Evolutionary conservation across 306 rosid species (phyloP).

Genomic region (Medicago lupulina): DNA sequence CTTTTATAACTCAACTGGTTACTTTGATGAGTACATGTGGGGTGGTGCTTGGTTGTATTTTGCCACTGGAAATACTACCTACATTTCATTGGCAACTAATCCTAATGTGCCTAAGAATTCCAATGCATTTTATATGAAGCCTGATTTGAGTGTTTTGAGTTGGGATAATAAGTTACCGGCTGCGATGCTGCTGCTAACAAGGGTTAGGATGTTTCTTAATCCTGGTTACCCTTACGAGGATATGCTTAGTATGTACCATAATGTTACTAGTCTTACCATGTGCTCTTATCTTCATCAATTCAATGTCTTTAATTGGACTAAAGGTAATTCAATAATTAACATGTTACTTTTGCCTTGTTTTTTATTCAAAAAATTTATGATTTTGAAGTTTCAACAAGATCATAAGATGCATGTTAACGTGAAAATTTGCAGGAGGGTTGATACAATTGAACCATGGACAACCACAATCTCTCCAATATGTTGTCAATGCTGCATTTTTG

Average conservation of each 20-base stretch:
- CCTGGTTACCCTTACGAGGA: conserved; percentile 74
- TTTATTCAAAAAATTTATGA: neutral
- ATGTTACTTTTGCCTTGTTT: neutral
- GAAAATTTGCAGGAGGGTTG: conserved; percentile 59
- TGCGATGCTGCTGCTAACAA: conserved; percentile 67
- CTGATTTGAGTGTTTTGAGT: conserved; percentile 51
- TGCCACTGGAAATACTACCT: conserved; percentile 64
- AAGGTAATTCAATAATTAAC: conserved; percentile 42
- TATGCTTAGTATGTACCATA: conserved; percentile 62
- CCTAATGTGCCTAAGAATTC: conserved; percentile 45
- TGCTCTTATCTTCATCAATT: conserved; percentile 64
- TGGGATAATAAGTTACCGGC: conserved; percentile 75
- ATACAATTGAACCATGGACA: conserved; percentile 59
- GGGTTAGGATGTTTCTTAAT: conserved; percentile 63
- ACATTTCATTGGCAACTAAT: conserved; percentile 58
- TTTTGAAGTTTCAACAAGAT: neutral
- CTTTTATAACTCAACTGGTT: conserved; percentile 63
- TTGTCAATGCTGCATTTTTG: conserved; percentile 69
- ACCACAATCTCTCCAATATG: conserved; percentile 63
- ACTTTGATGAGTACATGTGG: conserved; percentile 80
- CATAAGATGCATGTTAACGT: conserved; percentile 14
- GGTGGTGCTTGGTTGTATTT: conserved; percentile 67
- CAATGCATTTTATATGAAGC: conserved; percentile 48
- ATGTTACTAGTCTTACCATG: conserved; percentile 61
- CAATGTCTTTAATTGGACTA: conserved; percentile 58